These are phyloP conservation scores for Candida quercuum DNA, from an alignment of 805 yeast species.

Conservation along the genomic window DNA sequence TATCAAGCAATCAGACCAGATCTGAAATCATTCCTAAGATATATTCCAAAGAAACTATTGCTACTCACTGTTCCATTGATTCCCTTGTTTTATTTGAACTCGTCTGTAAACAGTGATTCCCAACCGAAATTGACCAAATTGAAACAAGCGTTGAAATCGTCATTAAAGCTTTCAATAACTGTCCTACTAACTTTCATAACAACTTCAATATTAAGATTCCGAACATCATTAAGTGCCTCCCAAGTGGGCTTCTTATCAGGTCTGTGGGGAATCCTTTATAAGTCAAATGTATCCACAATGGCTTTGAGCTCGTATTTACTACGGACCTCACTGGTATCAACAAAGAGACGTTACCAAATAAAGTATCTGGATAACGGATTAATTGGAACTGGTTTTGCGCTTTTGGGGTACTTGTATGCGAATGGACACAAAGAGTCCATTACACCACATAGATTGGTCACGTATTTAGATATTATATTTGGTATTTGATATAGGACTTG, in stretches of 20 bases:
- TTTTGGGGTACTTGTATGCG: not conserved
- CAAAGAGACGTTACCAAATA: not conserved
- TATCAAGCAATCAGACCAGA: slow-evolving; percentile 12
- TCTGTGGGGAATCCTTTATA: slow-evolving; percentile 4
- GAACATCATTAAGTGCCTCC: not conserved
- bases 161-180: slow-evolving; percentile 3
- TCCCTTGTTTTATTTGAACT: slow-evolving; percentile 6
- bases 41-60: slow-evolving; percentile 9
- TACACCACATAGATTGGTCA: too few relatives aligned
- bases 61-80: slow-evolving; percentile 1
- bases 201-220: slow-evolving; percentile 1
- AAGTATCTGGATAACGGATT: not conserved
- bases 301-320: not conserved
- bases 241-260: slow-evolving; percentile 10
- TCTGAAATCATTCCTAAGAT: slow-evolving; percentile 3
- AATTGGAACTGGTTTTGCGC: not conserved
- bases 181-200: slow-evolving; percentile 2
- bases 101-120: not conserved
- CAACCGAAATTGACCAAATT: not conserved
- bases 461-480: too few relatives aligned
- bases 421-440: not conserved
- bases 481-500: too few relatives aligned
- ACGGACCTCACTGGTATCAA: not conserved
- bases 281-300: not conserved
- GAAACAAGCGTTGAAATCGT: not conserved